Percentiles rank a stretch among this genome's conserved stretches.
Evolutionary conservation across 306 rosid species (phyloP).

Genomic region (Mucuna pruriens): DNA sequence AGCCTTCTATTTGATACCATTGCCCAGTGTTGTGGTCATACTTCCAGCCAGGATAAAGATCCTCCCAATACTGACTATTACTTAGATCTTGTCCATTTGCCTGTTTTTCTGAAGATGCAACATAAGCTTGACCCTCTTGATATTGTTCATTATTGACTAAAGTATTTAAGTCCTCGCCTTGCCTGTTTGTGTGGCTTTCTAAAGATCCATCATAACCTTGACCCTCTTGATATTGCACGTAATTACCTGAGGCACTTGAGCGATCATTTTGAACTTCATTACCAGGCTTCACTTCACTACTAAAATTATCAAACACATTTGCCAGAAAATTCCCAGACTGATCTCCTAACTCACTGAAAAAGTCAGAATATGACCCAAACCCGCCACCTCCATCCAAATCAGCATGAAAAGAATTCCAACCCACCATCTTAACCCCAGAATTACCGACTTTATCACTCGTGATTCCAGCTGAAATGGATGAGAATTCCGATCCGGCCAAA

Average conservation of each 20-base stretch:
- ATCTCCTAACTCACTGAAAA: constrained; percentile 70
- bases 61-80: constrained; percentile 73
- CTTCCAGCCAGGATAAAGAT: constrained; percentile 87
- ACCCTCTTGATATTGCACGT: constrained; percentile 50
- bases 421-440: constrained; percentile 73
- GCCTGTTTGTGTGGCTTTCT: constrained; percentile 43
- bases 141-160: constrained; percentile 47
- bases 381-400: constrained; percentile 62
- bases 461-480: constrained; percentile 18
- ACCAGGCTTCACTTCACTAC: constrained; percentile 36
- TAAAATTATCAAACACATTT: constrained; percentile 31
- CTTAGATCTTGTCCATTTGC: constrained; percentile 59
- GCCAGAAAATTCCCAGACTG: constrained; percentile 48
- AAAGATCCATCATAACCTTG: constrained; percentile 49
- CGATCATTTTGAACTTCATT: constrained; percentile 44
- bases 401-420: constrained; percentile 77
- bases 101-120: constrained; percentile 43
- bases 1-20: constrained; percentile 75
- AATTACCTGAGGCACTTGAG: constrained; percentile 41
- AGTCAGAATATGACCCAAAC: constrained; percentile 73
- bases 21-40: constrained; percentile 64
- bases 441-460: constrained; percentile 39
- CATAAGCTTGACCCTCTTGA: constrained; percentile 54
- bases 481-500: constrained; percentile 43
- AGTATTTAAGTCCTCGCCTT: constrained; percentile 47